Evolutionary conservation across 345 rosid genomes (phyloP).

Genomic region (Euclidium syriacum): DNA sequence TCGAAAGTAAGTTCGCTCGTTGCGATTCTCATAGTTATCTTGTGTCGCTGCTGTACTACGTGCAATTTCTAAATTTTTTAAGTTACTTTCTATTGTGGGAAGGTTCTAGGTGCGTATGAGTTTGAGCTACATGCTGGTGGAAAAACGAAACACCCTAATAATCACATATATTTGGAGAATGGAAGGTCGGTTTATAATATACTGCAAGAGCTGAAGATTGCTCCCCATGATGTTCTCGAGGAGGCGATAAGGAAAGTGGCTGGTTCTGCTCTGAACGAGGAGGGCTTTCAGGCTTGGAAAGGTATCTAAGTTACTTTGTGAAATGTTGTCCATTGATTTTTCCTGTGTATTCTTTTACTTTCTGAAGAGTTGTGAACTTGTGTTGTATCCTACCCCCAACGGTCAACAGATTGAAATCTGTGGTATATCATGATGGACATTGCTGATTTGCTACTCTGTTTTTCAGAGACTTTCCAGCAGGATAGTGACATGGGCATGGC

Average conservation of each 20-base stretch:
- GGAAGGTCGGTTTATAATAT: conserved; percentile 80
- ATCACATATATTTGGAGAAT: conserved; percentile 71
- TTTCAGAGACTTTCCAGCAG: conserved; percentile 49
- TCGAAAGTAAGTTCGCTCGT: conserved; percentile 46
- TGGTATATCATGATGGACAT: too few species aligned
- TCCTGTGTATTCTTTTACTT: not conserved
- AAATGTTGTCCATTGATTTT: not conserved
- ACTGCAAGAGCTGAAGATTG: conserved; percentile 65
- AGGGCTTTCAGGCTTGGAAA: conserved; percentile 71
- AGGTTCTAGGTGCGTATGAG: conserved; percentile 76
- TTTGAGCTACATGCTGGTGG: conserved; percentile 80
- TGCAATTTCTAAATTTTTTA: not conserved
- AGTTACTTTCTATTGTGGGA: conserved; percentile 10
- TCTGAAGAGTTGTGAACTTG: not conserved
- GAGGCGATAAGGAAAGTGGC: conserved; percentile 55
- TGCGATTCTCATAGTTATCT: not conserved
- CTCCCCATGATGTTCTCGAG: conserved; percentile 47
- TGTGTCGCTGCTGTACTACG: not conserved
- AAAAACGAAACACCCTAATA: conserved; percentile 85
- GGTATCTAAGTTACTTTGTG: conserved; percentile 35
- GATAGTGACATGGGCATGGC: conserved; percentile 26
- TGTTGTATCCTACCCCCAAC: not conserved
- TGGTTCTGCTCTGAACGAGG: conserved; percentile 72
- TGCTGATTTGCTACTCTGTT: conserved; percentile 11
- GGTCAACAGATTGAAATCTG: too few species aligned